Evolutionary conservation across 352 stramenopile species (phyloP).

Genomic region (Phytopythium cucurbitacearum): DNA sequence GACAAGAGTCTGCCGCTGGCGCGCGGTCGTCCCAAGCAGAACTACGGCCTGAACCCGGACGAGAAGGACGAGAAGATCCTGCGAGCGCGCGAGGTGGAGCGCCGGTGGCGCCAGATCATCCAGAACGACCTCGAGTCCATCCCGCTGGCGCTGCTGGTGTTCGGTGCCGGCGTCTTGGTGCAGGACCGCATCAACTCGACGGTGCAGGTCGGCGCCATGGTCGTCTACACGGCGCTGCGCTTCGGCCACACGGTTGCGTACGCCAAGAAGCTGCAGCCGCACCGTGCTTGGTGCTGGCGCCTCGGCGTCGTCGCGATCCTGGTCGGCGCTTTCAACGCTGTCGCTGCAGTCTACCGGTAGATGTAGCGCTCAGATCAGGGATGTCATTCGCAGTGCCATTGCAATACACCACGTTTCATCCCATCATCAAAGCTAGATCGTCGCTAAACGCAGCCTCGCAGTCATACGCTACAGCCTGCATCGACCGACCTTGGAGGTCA

Average conservation of each 20-base stretch:
- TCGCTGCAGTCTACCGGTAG: constrained; percentile 35
- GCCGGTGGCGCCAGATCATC: constrained; percentile 41
- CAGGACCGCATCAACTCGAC: constrained; percentile 18
- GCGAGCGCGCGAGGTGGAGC: constrained; percentile 27
- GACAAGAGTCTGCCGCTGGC: constrained; percentile 32
- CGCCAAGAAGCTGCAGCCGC: constrained; percentile 19
- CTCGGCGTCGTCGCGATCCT: constrained; percentile 33
- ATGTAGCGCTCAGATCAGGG: constrained; percentile 3
- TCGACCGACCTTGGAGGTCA: too few relatives aligned
- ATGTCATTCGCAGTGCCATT: too few relatives aligned
- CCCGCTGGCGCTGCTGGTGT: constrained; percentile 32
- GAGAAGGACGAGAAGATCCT: constrained; percentile 26
- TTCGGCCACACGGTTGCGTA: constrained; percentile 32
- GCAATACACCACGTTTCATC: too few relatives aligned
- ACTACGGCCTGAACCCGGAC: constrained; percentile 26
- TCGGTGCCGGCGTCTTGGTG: constrained; percentile 21
- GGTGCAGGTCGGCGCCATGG: constrained; percentile 18
- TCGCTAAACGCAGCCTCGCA: too few relatives aligned
- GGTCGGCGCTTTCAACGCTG: constrained; percentile 31
- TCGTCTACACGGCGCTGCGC: constrained; percentile 28
- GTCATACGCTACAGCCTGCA: too few relatives aligned
- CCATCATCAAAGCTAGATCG: too few relatives aligned
- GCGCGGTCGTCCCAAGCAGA: constrained; percentile 24
- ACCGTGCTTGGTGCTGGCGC: constrained; percentile 26
- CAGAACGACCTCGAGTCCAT: constrained; percentile 46